Evolutionary conservation across 176 grass and related monocot genomes (phyloP).

Genomic region (Musa beccarii): DNA sequence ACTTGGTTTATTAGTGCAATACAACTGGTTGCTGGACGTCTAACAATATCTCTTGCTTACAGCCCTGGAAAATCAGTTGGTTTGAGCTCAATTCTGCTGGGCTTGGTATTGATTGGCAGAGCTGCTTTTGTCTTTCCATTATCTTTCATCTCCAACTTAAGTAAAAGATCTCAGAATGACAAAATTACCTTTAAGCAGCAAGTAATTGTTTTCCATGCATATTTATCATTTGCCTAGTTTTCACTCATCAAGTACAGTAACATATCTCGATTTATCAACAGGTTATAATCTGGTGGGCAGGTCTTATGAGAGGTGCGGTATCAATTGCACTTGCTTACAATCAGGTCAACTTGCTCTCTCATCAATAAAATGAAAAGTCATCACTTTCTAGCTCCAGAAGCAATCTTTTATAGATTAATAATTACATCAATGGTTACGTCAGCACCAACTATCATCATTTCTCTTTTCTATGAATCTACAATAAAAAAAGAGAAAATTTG

Average conservation of each 20-base stretch:
- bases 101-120: constrained; percentile 68
- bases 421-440: not conserved
- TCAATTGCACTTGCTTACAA: constrained; percentile 93
- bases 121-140: constrained; percentile 83
- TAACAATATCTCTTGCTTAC: constrained; percentile 28
- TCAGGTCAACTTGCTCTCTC: constrained; percentile 34
- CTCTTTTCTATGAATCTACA: not conserved
- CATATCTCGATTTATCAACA: constrained; percentile 32
- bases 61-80: constrained; percentile 56
- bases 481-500: no score
- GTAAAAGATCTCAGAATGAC: constrained; percentile 41
- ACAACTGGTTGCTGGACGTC: not conserved
- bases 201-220: constrained; percentile 33
- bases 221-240: constrained; percentile 10
- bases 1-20: not conserved
- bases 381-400: not conserved
- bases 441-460: not conserved
- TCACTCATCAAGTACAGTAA: constrained; percentile 7
- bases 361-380: not conserved
- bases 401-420: not conserved
- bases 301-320: constrained; percentile 88
- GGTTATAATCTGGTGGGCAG: constrained; percentile 93
- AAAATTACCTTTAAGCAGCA: constrained; percentile 75
- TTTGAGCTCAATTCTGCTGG: constrained; percentile 61
- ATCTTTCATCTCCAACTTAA: constrained; percentile 63